Evolutionary conservation across 352 stramenopile genomes (phyloP).

Genomic region (Pythium dissotocum): DNA sequence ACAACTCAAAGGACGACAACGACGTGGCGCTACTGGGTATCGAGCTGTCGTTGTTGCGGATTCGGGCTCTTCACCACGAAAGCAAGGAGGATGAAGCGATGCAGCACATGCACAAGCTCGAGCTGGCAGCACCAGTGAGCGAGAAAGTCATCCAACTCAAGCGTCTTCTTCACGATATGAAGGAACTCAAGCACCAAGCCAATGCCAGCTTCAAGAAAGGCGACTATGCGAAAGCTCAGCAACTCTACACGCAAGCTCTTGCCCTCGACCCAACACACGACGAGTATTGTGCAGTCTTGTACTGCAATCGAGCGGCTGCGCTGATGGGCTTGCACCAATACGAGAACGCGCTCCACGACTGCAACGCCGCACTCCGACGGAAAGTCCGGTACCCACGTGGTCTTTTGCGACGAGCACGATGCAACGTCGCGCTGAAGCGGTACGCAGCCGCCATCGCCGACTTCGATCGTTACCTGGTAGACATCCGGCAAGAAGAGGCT

Average conservation of each 20-base stretch:
- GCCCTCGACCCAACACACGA: constrained; percentile 63
- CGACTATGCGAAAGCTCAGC: constrained; percentile 52
- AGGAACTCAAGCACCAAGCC: constrained; percentile 60
- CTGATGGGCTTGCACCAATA: constrained; percentile 74
- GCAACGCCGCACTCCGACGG: constrained; percentile 63
- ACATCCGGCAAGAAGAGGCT: constrained; percentile 32
- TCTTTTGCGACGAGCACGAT: constrained; percentile 68
- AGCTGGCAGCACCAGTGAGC: constrained; percentile 66
- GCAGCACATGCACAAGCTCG: constrained; percentile 51
- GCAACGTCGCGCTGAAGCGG: constrained; percentile 59
- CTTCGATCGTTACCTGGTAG: constrained; percentile 71
- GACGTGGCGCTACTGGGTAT: constrained; percentile 59
- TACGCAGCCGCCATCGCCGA: constrained; percentile 66
- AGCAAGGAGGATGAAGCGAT: constrained; percentile 68
- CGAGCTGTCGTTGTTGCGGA: constrained; percentile 48
- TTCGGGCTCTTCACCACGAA: constrained; percentile 66
- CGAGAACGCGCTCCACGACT: constrained; percentile 70
- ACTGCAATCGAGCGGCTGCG: constrained; percentile 80
- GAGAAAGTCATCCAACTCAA: constrained; percentile 74
- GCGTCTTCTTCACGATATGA: constrained; percentile 63
- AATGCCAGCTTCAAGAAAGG: constrained; percentile 68
- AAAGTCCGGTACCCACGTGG: constrained; percentile 62
- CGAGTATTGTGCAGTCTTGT: constrained; percentile 77
- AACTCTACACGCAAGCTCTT: constrained; percentile 68
- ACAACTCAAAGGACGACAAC: constrained; percentile 26